phyloP scores from a whole-genome alignment of 768 basidiomycete species.

The Suillus clintonianus region DNA sequence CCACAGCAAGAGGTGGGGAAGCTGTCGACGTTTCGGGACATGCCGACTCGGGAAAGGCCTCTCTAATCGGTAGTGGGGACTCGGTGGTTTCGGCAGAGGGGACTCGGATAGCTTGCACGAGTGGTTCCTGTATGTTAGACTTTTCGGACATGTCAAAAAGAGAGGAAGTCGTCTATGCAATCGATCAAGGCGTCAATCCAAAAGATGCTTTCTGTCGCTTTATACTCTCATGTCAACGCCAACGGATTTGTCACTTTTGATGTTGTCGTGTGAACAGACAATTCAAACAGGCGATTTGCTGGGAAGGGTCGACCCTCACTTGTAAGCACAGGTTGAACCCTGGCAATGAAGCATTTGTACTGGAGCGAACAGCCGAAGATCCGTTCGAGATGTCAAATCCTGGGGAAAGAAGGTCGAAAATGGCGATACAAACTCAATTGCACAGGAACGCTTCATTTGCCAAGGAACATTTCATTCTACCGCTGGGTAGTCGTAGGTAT shows the following conservation, averaged over 20 bases:
- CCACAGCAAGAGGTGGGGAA: not conserved
- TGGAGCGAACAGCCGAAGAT: not conserved
- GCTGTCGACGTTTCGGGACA: not conserved
- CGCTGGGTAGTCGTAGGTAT: not conserved
- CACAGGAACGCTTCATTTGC: not conserved
- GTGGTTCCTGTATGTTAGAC: not conserved
- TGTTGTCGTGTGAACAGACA: not conserved
- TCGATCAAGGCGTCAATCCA: not conserved
- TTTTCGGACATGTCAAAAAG: not conserved
- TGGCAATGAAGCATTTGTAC: not conserved
- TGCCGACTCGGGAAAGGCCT: not conserved
- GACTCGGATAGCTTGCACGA: too few relatives aligned
- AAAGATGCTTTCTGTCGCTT: not conserved
- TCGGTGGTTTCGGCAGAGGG: not conserved
- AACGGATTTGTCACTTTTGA: not conserved
- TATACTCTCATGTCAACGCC: slow-evolving; percentile 1
- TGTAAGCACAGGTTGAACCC: not conserved
- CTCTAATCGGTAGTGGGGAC: not conserved
- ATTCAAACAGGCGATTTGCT: not conserved
- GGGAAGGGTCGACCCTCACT: not conserved
- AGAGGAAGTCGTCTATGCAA: not conserved
- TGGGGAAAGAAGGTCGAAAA: not conserved
- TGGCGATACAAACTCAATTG: not conserved
- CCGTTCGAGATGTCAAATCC: not conserved
- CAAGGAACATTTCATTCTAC: not conserved